A percentile compares a stretch with the other conserved stretches of the same genome.
Evolutionary conservation across 805 yeast genomes (phyloP).

Genomic region (Suhomyces kilbournensis): DNA sequence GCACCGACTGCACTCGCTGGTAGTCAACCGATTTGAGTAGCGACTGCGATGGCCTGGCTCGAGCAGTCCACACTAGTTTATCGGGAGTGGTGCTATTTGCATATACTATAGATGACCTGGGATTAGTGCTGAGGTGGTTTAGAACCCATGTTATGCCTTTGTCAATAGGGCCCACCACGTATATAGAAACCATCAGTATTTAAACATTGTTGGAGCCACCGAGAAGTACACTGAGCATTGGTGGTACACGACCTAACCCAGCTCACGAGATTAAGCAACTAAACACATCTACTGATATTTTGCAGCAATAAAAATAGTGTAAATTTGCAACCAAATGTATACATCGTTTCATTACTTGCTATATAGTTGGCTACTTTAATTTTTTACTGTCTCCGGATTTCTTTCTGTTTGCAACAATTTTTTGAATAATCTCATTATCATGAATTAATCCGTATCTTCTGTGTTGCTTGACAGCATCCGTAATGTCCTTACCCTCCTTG

Average conservation of each 20-base stretch:
- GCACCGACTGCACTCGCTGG: constrained; percentile 5
- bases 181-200: not conserved
- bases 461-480: constrained; percentile 53
- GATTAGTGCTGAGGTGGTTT: not conserved
- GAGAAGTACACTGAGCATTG: not conserved
- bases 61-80: constrained; percentile 2
- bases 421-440: constrained; percentile 39
- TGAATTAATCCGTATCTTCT: constrained; percentile 65
- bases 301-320: no score
- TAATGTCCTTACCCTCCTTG: constrained; percentile 39
- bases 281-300: no score
- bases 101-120: not conserved
- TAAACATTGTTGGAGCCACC: not conserved
- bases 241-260: not conserved
- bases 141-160: not conserved
- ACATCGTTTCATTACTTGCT: no score
- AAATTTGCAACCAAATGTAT: no score
- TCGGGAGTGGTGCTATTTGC: constrained; percentile 9
- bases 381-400: constrained; percentile 3
- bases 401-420: constrained; percentile 40
- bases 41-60: not conserved
- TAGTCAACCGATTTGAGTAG: constrained; percentile 9
- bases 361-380: no score
- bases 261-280: no score
- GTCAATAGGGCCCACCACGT: not conserved